phyloP scores from a whole-genome alignment of 179 eudicot species.

The Actinidia arguta region DNA sequence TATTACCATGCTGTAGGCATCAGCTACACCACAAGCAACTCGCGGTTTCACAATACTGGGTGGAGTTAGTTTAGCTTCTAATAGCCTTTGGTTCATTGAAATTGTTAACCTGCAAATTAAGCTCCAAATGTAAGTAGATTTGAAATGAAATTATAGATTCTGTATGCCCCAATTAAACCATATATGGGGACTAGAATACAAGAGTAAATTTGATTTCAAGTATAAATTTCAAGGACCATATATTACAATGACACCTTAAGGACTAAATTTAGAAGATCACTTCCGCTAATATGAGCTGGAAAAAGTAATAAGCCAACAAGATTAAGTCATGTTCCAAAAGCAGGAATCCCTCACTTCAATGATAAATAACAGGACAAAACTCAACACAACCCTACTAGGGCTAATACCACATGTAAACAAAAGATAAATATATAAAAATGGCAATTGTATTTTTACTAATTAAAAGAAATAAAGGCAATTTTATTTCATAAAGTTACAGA shows the following conservation, averaged over 20 bases:
- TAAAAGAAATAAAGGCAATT: too few species aligned
- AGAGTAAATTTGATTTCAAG: background rate
- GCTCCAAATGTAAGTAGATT: constrained; percentile 9
- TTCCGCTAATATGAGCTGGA: too few species aligned
- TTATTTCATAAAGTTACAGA: background rate
- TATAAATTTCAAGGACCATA: constrained; percentile 4
- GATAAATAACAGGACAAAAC: background rate
- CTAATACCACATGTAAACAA: background rate
- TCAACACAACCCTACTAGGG: background rate
- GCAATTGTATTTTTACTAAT: too few species aligned
- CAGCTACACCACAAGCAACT: constrained; percentile 96
- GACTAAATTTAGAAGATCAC: too few species aligned
- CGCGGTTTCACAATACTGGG: constrained; percentile 96
- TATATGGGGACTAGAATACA: background rate
- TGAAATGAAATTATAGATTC: background rate
- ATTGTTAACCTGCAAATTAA: constrained; percentile 73
- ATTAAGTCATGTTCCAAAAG: background rate
- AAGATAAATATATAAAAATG: background rate
- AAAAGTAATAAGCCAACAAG: too few species aligned
- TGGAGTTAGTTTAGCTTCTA: constrained; percentile 66
- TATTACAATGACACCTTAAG: background rate
- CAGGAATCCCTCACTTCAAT: background rate
- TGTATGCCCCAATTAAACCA: background rate
- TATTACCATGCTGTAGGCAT: constrained; percentile 95
- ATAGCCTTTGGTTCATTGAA: constrained; percentile 63